A percentile compares a stretch with the other conserved stretches of the same genome.
Conservation (phyloP, 2,329 filamentous ascomycete species). For the Massarina eburnea region DNA sequence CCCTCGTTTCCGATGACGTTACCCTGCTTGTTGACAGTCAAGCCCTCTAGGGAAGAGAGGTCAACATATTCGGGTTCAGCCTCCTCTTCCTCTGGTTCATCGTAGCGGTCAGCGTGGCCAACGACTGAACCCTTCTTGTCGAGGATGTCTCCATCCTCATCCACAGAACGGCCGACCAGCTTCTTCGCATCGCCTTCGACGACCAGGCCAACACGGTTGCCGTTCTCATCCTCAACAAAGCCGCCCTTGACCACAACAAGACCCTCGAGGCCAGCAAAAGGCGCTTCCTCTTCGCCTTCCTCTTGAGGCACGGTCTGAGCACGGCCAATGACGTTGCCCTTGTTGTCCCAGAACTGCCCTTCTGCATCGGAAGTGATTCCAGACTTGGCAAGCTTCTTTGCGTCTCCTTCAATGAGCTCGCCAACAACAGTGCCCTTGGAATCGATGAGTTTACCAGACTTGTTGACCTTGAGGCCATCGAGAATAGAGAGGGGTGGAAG, state of each 20-base stretch:
- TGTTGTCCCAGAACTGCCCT: constrained; percentile 57
- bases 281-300: constrained; percentile 51
- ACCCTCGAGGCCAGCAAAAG: constrained; percentile 55
- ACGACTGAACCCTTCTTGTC: constrained; percentile 57
- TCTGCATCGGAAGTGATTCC: constrained; percentile 49
- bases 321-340: constrained; percentile 55
- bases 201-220: constrained; percentile 52
- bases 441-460: constrained; percentile 54
- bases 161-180: constrained; percentile 52
- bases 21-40: constrained; percentile 53
- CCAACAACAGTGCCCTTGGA: constrained; percentile 50
- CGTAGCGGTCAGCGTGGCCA: constrained; percentile 56
- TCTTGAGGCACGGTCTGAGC: constrained; percentile 52
- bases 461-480: constrained; percentile 54
- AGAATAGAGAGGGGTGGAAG: constrained; percentile 53
- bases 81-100: constrained; percentile 63
- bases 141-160: constrained; percentile 56
- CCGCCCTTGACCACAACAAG: constrained; percentile 54
- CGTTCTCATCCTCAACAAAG: constrained; percentile 53
- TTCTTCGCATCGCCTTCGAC: constrained; percentile 55
- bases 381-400: constrained; percentile 56
- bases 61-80: constrained; percentile 49
- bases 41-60: constrained; percentile 50
- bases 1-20: constrained; percentile 54
- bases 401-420: constrained; percentile 53